Percentiles rank a stretch among this genome's conserved stretches.
These are phyloP conservation scores for Hypoxylon fragiforme DNA, from an alignment of 495 filamentous ascomycete species.

Conservation along the genomic window DNA sequence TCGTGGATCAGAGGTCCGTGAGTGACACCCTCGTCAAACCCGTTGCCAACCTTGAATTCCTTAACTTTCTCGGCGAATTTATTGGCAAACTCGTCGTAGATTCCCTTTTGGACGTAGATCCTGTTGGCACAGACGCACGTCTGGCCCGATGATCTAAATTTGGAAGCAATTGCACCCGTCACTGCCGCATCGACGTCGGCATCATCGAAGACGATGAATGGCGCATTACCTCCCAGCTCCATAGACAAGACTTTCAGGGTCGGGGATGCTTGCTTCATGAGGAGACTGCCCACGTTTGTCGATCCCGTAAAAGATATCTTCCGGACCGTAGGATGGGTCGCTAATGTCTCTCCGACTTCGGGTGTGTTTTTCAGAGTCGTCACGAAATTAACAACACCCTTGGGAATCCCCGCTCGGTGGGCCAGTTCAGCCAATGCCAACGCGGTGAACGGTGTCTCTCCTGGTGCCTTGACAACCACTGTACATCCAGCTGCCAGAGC, in stretches of 20 bases:
- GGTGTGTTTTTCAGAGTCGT: constrained; percentile 73
- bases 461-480: constrained; percentile 80
- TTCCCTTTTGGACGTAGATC: constrained; percentile 76
- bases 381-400: constrained; percentile 82
- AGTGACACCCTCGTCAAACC: constrained; percentile 69
- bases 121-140: constrained; percentile 91
- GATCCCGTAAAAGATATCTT: constrained; percentile 92
- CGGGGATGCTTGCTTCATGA: constrained; percentile 79
- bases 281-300: constrained; percentile 81
- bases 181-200: constrained; percentile 80
- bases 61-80: constrained; percentile 75
- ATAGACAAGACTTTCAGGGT: constrained; percentile 87
- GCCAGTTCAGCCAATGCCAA: constrained; percentile 83
- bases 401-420: constrained; percentile 79
- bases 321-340: constrained; percentile 69
- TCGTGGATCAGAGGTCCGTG: constrained; percentile 85
- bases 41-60: constrained; percentile 75
- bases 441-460: constrained; percentile 83
- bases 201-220: constrained; percentile 93
- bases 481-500: constrained; percentile 77
- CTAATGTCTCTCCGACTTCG: constrained; percentile 71
- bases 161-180: constrained; percentile 71
- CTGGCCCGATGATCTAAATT: constrained; percentile 87
- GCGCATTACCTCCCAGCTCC: constrained; percentile 88
- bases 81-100: constrained; percentile 75